Evolutionary conservation across 2,329 filamentous ascomycete genomes (phyloP).

Genomic region (Sodiomyces alkalinus): DNA sequence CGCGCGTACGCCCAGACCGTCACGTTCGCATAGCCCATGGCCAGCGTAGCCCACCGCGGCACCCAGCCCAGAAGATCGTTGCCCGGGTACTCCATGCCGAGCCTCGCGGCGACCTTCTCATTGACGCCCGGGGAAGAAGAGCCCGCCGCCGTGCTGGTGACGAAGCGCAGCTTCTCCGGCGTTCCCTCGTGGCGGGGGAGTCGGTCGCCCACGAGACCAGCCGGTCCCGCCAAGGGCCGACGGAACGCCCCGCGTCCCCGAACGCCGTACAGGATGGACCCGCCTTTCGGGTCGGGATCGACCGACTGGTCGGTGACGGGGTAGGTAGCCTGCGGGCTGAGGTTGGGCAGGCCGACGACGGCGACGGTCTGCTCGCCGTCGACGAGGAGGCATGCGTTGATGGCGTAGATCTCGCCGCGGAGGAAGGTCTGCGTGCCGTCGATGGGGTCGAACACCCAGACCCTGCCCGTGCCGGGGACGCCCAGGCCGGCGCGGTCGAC

Average conservation of each 20-base stretch:
- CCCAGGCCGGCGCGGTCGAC: slow-evolving; percentile 35
- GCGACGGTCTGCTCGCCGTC: slow-evolving; percentile 33
- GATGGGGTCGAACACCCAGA: slow-evolving; percentile 47
- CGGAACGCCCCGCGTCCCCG: slow-evolving; percentile 31
- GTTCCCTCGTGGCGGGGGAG: not conserved
- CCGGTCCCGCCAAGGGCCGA: slow-evolving; percentile 19
- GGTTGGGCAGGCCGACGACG: slow-evolving; percentile 32
- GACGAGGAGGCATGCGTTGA: slow-evolving; percentile 38
- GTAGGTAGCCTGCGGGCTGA: slow-evolving; percentile 21
- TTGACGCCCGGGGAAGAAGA: slow-evolving; percentile 34
- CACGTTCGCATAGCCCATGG: slow-evolving; percentile 34
- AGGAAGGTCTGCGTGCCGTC: slow-evolving; percentile 45
- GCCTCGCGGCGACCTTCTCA: slow-evolving; percentile 22
- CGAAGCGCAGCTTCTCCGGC: slow-evolving; percentile 14
- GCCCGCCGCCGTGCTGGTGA: slow-evolving; percentile 29
- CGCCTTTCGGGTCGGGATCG: slow-evolving; percentile 22
- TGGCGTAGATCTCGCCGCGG: slow-evolving; percentile 36
- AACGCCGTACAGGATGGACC: slow-evolving; percentile 35
- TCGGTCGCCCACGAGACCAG: slow-evolving; percentile 6
- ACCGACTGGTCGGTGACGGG: slow-evolving; percentile 28
- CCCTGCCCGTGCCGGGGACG: slow-evolving; percentile 22
- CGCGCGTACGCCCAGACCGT: slow-evolving; percentile 42
- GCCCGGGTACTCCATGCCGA: slow-evolving; percentile 28
- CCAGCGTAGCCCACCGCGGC: slow-evolving; percentile 36
- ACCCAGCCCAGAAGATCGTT: slow-evolving; percentile 43